A percentile compares a stretch with the other conserved stretches of the same genome.
These are phyloP conservation scores for Pseudogymnoascus sp. DNA, from an alignment of 2,329 filamentous ascomycete genomes.

Conservation along the genomic window DNA sequence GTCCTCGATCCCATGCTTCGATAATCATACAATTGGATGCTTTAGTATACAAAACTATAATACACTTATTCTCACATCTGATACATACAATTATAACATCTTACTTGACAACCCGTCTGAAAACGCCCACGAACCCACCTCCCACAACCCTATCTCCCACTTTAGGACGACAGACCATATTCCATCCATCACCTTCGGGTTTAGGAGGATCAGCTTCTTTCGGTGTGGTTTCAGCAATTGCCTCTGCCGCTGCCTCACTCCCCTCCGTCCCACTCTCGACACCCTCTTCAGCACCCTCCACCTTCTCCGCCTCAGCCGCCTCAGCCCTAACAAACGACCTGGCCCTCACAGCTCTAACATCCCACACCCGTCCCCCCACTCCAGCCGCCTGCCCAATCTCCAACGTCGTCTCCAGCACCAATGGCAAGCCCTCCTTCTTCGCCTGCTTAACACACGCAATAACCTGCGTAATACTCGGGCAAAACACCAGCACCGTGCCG, in stretches of 20 bases:
- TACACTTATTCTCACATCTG: not conserved
- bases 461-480: slow-evolving; percentile 73
- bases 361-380: slow-evolving; percentile 55
- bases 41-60: not conserved
- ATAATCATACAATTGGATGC: not conserved
- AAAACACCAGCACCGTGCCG: slow-evolving; percentile 64
- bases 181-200: slow-evolving; percentile 28
- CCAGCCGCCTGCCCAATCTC: slow-evolving; percentile 49
- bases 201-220: not conserved
- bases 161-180: slow-evolving; percentile 48
- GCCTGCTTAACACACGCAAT: slow-evolving; percentile 54
- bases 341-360: slow-evolving; percentile 46
- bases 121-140: slow-evolving; percentile 47
- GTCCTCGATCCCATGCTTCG: not conserved
- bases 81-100: not conserved
- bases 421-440: slow-evolving; percentile 46
- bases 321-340: slow-evolving; percentile 25
- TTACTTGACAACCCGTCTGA: not conserved
- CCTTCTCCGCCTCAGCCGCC: not conserved
- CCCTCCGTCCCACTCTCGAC: not conserved
- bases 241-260: slow-evolving; percentile 8
- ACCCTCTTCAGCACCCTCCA: not conserved
- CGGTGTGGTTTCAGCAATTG: not conserved
- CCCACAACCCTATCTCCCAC: slow-evolving; percentile 41
- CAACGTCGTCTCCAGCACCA: slow-evolving; percentile 51